These are phyloP conservation scores for Paramyrothecium sp. DNA, from an alignment of 2,329 filamentous ascomycete genomes.

Conservation along the genomic window DNA sequence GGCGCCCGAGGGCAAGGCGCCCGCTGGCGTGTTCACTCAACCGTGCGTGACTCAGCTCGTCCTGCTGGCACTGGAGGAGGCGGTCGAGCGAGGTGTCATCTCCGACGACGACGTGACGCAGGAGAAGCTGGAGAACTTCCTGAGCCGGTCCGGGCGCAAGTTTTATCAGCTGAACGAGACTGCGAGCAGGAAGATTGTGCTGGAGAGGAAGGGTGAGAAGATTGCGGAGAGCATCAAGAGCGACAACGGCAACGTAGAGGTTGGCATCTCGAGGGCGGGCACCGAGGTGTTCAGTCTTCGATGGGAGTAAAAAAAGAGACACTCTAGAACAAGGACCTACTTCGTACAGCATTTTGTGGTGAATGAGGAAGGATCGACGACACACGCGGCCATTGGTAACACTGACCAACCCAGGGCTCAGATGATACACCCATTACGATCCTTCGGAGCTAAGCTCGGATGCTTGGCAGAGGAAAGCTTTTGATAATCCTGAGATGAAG, in stretches of 20 bases:
- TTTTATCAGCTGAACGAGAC: constrained; percentile 48
- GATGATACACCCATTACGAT: too few relatives aligned
- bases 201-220: constrained; percentile 39
- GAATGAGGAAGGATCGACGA: too few relatives aligned
- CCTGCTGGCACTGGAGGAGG: constrained; percentile 60
- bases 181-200: constrained; percentile 25
- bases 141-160: constrained; percentile 48
- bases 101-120: constrained; percentile 50
- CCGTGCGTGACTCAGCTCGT: constrained; percentile 67
- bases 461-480: too few relatives aligned
- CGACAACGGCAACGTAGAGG: constrained; percentile 36
- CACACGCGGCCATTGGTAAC: too few relatives aligned
- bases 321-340: too few relatives aligned
- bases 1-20: constrained; percentile 48
- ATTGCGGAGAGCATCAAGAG: constrained; percentile 37
- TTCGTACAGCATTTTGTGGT: too few relatives aligned
- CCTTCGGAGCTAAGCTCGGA: too few relatives aligned
- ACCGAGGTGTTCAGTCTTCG: constrained; percentile 38
- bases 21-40: constrained; percentile 80
- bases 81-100: constrained; percentile 52
- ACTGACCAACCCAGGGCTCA: too few relatives aligned
- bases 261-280: constrained; percentile 42
- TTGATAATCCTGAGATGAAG: too few relatives aligned
- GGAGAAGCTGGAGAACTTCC: constrained; percentile 53
- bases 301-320: constrained; percentile 25